Conservation (phyloP, 2,329 filamentous ascomycete genomes). For the Fusarium pininemorale region DNA sequence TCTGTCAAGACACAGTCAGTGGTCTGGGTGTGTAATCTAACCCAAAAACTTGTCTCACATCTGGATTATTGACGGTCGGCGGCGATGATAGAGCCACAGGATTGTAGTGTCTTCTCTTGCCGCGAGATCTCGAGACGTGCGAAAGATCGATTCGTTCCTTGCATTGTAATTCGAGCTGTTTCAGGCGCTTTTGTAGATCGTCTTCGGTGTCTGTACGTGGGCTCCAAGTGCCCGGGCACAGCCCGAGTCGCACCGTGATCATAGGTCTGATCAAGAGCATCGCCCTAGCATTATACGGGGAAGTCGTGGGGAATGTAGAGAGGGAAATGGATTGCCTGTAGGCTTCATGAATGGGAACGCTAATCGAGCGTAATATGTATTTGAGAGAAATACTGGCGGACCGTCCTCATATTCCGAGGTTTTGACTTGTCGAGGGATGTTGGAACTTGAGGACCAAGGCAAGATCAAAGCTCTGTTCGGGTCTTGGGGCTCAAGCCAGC, state of each 20-base stretch:
- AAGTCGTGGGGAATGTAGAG: background rate
- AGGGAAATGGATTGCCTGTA: background rate
- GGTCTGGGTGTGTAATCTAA: too few relatives aligned
- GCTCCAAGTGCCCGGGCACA: background rate
- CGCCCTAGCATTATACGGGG: background rate
- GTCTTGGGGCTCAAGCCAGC: background rate
- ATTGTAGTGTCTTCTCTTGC: too few relatives aligned
- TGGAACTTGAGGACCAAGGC: background rate
- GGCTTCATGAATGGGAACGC: background rate
- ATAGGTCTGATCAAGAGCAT: background rate
- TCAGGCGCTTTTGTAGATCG: background rate
- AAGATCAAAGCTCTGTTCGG: background rate
- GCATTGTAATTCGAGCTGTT: slow-evolving; percentile 47
- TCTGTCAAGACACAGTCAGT: background rate
- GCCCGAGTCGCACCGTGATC: background rate
- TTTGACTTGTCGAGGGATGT: background rate
- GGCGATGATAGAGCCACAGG: background rate
- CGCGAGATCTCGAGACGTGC: slow-evolving; percentile 78
- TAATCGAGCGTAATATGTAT: background rate
- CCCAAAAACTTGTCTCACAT: background rate
- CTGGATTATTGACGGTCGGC: background rate
- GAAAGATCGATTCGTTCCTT: slow-evolving; percentile 91
- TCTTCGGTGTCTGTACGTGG: background rate
- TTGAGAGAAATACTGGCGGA: background rate
- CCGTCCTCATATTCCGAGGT: background rate